Base-by-base conservation (phyloP, 2,329 filamentous ascomycete species). In the Parascedosporium putredinis region DNA sequence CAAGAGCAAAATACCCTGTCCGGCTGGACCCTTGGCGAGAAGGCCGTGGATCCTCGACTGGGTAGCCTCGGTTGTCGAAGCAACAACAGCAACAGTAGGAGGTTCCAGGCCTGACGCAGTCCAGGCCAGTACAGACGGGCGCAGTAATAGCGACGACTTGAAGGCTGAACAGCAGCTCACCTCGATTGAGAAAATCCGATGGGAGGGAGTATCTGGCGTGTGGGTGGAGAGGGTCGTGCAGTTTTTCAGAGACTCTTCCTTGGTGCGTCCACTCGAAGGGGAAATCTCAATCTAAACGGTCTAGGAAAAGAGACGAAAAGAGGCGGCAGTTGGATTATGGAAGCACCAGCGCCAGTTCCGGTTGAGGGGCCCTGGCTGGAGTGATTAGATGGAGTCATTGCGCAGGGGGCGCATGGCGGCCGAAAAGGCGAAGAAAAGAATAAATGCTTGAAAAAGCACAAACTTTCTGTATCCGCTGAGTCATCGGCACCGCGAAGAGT, bases 101-200 rank as follows among this genome's bases (percentile, higher is more conserved):
- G 27, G n/a, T 25, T 20, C n/a, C n/a, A n/a, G n/a, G n/a, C n/a
- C n/a, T n/a, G n/a, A n/a, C n/a, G n/a, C n/a, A n/a, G n/a, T n/a
- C n/a, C 12, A 7, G 42, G 8, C 42, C n/a, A 25, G 22, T 14
- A 23, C 42, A 27, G 42, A 12, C 42, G 27, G n/a, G 42, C n/a
- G 42, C 42, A 29, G 42, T 27, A n/a, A n/a, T n/a, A 23, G 42
- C 42, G 25, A 29, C 42, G 42, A 45, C 12, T 29, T n/a, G 33
- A 42, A 42, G 34, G 47, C 36, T 49, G 47, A 49, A 49, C 47
- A 49, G 31, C 36, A 33, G 47, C 47, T 49, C 47, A 49, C 47
- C 47, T 49, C 47, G 44, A 49, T 24, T 25, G 43, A 38, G 38
- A 42, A n/a, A 38, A 40, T 48, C 46, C 46, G 46, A 33, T n/a